Evolutionary conservation across 257 asterid species (phyloP), one percentile per base, ranked within the genome.

Genomic region (Verbascum thapsus): DNA sequence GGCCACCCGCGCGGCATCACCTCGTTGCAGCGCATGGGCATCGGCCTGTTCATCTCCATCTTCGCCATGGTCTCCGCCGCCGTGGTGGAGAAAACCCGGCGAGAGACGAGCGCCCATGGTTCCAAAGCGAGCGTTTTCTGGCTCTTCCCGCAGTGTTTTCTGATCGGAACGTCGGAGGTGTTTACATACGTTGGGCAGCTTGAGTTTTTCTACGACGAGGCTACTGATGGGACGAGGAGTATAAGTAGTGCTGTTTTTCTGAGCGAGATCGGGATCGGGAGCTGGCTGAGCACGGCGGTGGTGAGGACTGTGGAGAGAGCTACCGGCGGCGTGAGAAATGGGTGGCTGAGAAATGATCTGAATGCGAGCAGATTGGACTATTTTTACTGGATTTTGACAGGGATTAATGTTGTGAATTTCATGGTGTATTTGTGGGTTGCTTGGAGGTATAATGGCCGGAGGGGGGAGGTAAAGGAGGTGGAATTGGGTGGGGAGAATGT

Each of bases 261-360:
- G 68, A 76, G 90, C 40, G 90, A 80, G 66, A 78, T 85, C 10
- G 90, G 94, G 67, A 83, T 83, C 8, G 90, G 94, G 58, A 80
- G 88, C 19, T 85, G 87, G 87, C 64, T 85, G 39, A 85, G 85
- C 55, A 76, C 85, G 2, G 88, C 76, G 10, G 9, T 83, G 12
- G 94, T 85, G 12, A 74, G 73, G 77, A 61, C 73, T 0, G 61
- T 85, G 10, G 78, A 67, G 58, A 72, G 61, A 17, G 41, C 70
- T 0, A 75, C 75, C 0, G 90, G 83, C 2, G 90, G 81, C 3
- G 77, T 40, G 15, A 52, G 69, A 19, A 59, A 68, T 1, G 94
- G 89, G 12, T 85, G 94, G 94, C 70, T 85, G 50, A 78, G 73
- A 64, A 59, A 82, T 72, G 76, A 60, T 72, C 69, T 82, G 5